Percentiles rank a stretch among this genome's conserved stretches.
phyloP scores from a whole-genome alignment of 2,329 filamentous ascomycete genomes.

The Microdochium trichocladiopsis region DNA sequence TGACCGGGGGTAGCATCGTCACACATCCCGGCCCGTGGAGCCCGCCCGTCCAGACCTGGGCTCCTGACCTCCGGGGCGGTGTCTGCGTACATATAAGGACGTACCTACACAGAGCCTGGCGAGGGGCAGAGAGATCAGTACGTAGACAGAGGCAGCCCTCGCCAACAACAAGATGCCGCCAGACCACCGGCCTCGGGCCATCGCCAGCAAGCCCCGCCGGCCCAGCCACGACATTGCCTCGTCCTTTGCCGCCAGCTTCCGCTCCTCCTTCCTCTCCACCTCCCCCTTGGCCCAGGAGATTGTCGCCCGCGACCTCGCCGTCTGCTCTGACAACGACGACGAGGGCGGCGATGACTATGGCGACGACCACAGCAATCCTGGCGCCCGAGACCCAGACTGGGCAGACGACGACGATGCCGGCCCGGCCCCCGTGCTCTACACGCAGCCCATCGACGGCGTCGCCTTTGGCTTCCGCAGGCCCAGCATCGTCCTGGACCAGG shows the following conservation, averaged over 20 bases:
- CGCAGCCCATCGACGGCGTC: constrained; percentile 64
- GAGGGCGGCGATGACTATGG: constrained; percentile 27
- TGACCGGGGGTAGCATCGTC: too few relatives aligned
- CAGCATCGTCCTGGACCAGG: constrained; percentile 52
- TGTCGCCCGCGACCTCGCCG: constrained; percentile 59
- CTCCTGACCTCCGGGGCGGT: too few relatives aligned
- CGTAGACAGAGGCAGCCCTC: too few relatives aligned
- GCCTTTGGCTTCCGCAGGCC: constrained; percentile 65
- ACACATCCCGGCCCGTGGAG: too few relatives aligned
- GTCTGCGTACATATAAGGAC: too few relatives aligned
- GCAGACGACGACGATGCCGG: constrained; percentile 19
- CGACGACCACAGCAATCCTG: constrained; percentile 21
- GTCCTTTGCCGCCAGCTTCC: neutral
- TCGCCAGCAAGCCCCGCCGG: neutral
- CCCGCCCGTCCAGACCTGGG: too few relatives aligned
- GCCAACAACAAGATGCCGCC: neutral
- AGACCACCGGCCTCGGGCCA: neutral
- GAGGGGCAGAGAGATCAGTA: too few relatives aligned
- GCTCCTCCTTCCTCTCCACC: neutral
- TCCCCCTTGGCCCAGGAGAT: constrained; percentile 60
- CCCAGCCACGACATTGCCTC: neutral
- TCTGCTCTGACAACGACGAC: constrained; percentile 54
- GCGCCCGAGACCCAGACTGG: constrained; percentile 19
- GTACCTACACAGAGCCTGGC: too few relatives aligned
- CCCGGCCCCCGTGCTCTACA: constrained; percentile 51